phyloP scores from a whole-genome alignment of 352 stramenopile species.

The Salisapilia sapeloensis region DNA sequence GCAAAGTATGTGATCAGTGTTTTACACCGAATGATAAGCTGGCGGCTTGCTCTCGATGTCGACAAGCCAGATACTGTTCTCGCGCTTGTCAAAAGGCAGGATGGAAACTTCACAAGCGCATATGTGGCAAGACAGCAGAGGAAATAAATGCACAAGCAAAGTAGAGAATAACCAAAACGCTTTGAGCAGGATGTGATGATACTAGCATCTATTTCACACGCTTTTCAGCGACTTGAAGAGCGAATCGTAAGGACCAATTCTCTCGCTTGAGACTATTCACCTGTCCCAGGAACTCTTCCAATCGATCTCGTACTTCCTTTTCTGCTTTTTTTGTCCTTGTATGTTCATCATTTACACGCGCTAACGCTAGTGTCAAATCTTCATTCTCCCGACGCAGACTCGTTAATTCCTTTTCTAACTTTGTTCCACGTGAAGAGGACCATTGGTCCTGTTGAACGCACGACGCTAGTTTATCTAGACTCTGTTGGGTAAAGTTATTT shows the following conservation, averaged over 20 bases:
- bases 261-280: constrained; percentile 43
- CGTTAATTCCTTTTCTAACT: constrained; percentile 20
- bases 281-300: constrained; percentile 19
- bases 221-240: constrained; percentile 29
- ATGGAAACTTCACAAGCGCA: constrained; percentile 63
- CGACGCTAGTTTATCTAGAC: neutral
- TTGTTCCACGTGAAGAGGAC: too few relatives aligned
- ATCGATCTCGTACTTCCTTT: constrained; percentile 21
- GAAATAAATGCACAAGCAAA: constrained; percentile 13
- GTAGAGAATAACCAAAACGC: neutral
- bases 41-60: constrained; percentile 39
- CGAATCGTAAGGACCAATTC: constrained; percentile 49
- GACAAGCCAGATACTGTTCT: constrained; percentile 60
- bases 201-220: neutral
- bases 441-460: too few relatives aligned
- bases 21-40: constrained; percentile 31
- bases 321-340: constrained; percentile 39
- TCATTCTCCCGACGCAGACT: constrained; percentile 12
- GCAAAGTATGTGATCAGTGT: constrained; percentile 53
- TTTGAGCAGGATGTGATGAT: neutral
- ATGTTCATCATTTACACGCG: constrained; percentile 59
- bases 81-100: constrained; percentile 61
- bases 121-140: constrained; percentile 38
- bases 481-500: neutral
- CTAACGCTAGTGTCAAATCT: constrained; percentile 25